Base-by-base conservation (phyloP, 306 rosid genomes). In the Quercus ilex region DNA sequence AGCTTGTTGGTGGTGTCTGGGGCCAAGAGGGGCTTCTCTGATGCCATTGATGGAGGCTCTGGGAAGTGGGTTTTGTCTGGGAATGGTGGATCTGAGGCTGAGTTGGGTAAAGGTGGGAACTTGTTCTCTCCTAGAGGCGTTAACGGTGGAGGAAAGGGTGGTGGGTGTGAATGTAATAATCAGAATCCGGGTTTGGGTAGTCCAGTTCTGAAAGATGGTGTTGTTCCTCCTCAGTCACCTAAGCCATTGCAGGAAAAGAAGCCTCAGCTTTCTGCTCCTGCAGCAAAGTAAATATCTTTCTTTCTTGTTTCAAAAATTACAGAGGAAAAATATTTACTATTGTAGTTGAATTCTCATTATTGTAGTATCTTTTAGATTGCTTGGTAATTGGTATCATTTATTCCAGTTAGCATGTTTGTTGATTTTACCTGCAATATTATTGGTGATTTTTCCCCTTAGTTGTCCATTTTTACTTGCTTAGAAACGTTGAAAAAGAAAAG, bases 1-100 rank as follows among this genome's bases (percentile, higher is more conserved):
- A 81, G 69, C 82, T 73, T 83, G 72, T 26, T 68, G 52, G 72
- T 38, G 75, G 85, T 91, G 26, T 87, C 94, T 38, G 92, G 98
- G 46, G 98, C 96, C 41, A 93, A 93, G 41, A 93, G 97, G 85
- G 98, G 92, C 18, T 93, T 93, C 87, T 93, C 98, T 18, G 91
- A 91, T 57, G 90, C 97, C 87, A 91, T 93, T 84, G 92, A 89
- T 80, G 90, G 87, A 56, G 87, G 83, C 81, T 83, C 91, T 67
- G 88, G 84, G 41, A 93, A 88, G 78, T 93, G 97, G 98, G 88
- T 79, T 84, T 74, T 90, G 38, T 85, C 94, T n/a, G 89, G 84
- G 18, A 87, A 70, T 75, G 88, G 85, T 76, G 94, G 94, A 87
- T 91, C 94, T 88, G 96, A 89, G 12, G 55, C 68, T 74, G 91